Conservation (phyloP, 345 rosid species). For the Hevea brasiliensis region DNA sequence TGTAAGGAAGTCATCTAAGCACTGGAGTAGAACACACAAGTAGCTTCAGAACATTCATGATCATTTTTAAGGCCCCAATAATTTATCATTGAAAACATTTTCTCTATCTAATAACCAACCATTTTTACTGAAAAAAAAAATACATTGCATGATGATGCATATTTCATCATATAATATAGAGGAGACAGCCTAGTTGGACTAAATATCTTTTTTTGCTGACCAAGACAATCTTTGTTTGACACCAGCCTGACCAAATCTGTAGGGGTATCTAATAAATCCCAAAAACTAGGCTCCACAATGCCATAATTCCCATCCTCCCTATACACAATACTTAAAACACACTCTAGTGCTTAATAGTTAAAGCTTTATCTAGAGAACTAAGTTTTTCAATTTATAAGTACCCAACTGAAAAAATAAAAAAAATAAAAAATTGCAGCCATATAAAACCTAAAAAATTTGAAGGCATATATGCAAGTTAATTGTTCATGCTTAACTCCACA, state of each 20-base stretch:
- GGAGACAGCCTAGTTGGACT: not conserved
- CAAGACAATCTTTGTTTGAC: not conserved
- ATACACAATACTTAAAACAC: not conserved
- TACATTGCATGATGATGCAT: too few relatives aligned
- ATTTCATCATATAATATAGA: not conserved
- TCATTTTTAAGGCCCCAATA: not conserved
- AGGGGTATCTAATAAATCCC: too few relatives aligned
- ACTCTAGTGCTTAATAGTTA: not conserved
- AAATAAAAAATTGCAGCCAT: too few relatives aligned
- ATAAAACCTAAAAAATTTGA: not conserved
- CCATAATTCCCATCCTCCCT: not conserved
- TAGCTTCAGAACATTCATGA: too few relatives aligned
- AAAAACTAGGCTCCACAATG: not conserved
- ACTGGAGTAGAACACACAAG: not conserved
- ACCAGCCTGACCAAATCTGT: too few relatives aligned
- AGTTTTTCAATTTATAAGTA: not conserved
- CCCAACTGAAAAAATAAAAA: not conserved
- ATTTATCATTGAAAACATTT: not conserved
- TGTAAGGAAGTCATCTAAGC: not conserved
- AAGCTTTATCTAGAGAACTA: not conserved
- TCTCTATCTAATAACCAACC: not conserved
- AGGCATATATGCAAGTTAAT: not conserved
- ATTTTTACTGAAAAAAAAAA: too few relatives aligned
- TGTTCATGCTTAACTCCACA: not conserved
- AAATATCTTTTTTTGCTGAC: not conserved